Evolutionary conservation across 2,329 filamentous ascomycete species (phyloP), one percentile per base, ranked within the genome.

Genomic region (Calonectria honghensis): DNA sequence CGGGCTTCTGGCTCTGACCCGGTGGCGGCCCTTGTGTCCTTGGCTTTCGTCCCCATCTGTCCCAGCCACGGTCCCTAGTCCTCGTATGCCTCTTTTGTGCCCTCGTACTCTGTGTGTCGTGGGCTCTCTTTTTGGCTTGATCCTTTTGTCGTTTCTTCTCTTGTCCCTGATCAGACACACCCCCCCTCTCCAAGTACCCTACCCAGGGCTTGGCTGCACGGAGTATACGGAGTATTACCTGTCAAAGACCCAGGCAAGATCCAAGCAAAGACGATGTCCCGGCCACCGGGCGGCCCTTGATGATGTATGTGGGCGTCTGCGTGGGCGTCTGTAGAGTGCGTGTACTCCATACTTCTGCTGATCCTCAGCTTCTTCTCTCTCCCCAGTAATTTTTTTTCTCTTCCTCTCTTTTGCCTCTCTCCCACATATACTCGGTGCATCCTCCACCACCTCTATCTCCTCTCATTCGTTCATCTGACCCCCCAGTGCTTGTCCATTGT

Each of bases 301-400:
- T 79, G 79, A 80, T 79, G 78, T 77, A 76, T 78, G 76, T 79
- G 77, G 79, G 79, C 74, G 76, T 77, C 65, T 68, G 74, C 63
- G 79, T 79, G 77, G 70, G 76, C 74, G 75, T 79, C 79, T 76
- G 74, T 64, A 72, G 77, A 79, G 76, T 78, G 75, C 72, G 70
- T 77, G 77, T 75, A 72, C 76, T 74, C 73, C 73, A 76, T 79
- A 72, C 70, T 73, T 74, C 41, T 71, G 72, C 72, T 68, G 65
- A 52, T 79, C 74, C 57, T 79, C 73, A 80, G 78, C 74, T 70
- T 73, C 67, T 48, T 48, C 68, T 35, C 65, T 29, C 65, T 73
- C 59, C 71, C 71, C 71, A 69, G 71, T 70, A 50, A 54, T 73
- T 68, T 73, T 73, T 72, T 29, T 48, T 73, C 68, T 76, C 73